Percentiles rank a stretch among this genome's conserved stretches.
phyloP scores from a whole-genome alignment of 192 early-diverging fungal genomes.

The Coemansia pectinata region DNA sequence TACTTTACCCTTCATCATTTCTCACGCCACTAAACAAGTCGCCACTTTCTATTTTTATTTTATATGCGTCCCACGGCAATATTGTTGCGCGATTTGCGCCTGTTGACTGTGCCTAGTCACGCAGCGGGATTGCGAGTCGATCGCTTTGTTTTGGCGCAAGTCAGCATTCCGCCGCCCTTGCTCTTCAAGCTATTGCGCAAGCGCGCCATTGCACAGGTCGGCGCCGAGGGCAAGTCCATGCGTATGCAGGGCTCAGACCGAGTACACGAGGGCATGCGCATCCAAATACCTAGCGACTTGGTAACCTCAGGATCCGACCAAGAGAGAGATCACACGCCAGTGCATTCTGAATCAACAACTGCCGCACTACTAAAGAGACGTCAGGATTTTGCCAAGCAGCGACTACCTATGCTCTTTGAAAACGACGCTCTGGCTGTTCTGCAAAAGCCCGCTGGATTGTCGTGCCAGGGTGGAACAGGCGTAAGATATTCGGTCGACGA shows the following conservation, averaged over 20 bases:
- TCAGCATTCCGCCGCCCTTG: slow-evolving; percentile 9
- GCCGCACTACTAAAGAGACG: not conserved
- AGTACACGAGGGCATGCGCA: slow-evolving; percentile 26
- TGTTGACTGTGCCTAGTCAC: slow-evolving; percentile 16
- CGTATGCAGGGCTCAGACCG: slow-evolving; percentile 24
- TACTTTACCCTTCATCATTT: too few relatives aligned
- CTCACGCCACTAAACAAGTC: not conserved
- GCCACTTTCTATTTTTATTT: not conserved
- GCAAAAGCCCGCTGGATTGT: slow-evolving; percentile 22
- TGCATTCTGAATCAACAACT: not conserved
- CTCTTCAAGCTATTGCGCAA: slow-evolving; percentile 39
- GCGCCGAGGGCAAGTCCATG: not conserved
- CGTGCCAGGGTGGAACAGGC: slow-evolving; percentile 33
- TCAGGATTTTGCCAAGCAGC: slow-evolving; percentile 3
- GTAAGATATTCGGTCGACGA: slow-evolving; percentile 18
- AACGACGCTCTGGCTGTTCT: slow-evolving; percentile 20
- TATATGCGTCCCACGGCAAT: not conserved
- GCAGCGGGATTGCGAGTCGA: slow-evolving; percentile 25
- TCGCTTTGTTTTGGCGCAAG: slow-evolving; percentile 10
- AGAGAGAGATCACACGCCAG: not conserved
- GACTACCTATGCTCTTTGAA: slow-evolving; percentile 21
- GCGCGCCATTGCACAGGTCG: slow-evolving; percentile 9
- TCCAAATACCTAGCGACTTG: slow-evolving; percentile 18
- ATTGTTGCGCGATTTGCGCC: not conserved
- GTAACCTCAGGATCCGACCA: slow-evolving; percentile 1